phyloP scores from a whole-genome alignment of 2,329 filamentous ascomycete species.

The Cercospora citrullina region DNA sequence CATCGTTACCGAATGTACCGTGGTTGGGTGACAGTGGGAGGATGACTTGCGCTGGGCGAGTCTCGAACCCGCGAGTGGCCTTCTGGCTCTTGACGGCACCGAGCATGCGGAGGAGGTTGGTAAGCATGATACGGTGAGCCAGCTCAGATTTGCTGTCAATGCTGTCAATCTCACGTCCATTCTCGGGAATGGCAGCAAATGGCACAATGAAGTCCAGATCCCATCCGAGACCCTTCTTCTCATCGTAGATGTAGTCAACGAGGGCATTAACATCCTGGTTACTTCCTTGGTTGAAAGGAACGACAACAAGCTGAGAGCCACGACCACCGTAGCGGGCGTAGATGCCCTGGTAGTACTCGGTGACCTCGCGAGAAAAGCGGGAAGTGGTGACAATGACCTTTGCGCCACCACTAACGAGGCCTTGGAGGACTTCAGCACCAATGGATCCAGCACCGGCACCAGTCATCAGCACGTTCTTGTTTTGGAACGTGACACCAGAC shows the following conservation, averaged over 20 bases:
- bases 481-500: slow-evolving; percentile 84
- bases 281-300: slow-evolving; percentile 98
- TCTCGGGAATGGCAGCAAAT: slow-evolving; percentile 96
- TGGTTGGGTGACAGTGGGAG: slow-evolving; percentile 96
- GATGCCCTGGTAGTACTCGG: slow-evolving; percentile 99
- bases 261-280: slow-evolving; percentile 96
- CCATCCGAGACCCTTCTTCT: slow-evolving; percentile 96
- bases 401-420: slow-evolving; percentile 92
- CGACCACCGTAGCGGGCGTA: slow-evolving; percentile 91
- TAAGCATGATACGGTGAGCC: slow-evolving; percentile 98
- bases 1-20: slow-evolving; percentile 96
- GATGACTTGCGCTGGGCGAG: slow-evolving; percentile 93
- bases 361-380: slow-evolving; percentile 93
- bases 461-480: slow-evolving; percentile 97
- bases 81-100: slow-evolving; percentile 91
- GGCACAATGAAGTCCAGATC: slow-evolving; percentile 95
- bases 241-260: slow-evolving; percentile 92
- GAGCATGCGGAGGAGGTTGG: slow-evolving; percentile 88
- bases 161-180: slow-evolving; percentile 92
- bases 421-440: slow-evolving; percentile 93
- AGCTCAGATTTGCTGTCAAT: slow-evolving; percentile 98
- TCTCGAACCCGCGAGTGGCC: slow-evolving; percentile 82
- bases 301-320: slow-evolving; percentile 94
- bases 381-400: slow-evolving; percentile 97
- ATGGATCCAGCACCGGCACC: slow-evolving; percentile 97